Evolutionary conservation across 768 basidiomycete genomes (phyloP).

Genomic region (Dictyophora rubrovolvata): DNA sequence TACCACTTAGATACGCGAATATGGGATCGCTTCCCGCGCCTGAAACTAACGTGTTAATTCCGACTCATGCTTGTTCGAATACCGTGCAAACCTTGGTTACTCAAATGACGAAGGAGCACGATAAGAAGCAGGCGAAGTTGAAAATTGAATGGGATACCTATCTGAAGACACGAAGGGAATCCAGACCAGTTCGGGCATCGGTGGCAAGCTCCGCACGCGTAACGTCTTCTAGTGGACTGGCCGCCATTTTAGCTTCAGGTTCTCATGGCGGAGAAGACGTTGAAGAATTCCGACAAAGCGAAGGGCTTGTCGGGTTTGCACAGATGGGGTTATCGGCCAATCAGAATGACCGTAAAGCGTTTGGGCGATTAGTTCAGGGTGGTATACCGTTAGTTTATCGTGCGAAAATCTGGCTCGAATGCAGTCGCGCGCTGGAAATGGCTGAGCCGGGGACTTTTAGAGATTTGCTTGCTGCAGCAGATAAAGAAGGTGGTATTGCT

Average conservation of each 20-base stretch:
- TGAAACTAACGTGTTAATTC: slow-evolving; percentile 39
- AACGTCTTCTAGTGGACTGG: slow-evolving; percentile 32
- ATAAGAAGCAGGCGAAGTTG: slow-evolving; percentile 57
- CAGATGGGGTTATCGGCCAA: slow-evolving; percentile 71
- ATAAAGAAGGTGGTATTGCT: slow-evolving; percentile 35
- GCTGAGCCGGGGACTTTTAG: slow-evolving; percentile 83
- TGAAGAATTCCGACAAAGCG: slow-evolving; percentile 71
- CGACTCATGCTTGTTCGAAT: slow-evolving; percentile 64
- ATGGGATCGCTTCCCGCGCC: slow-evolving; percentile 38
- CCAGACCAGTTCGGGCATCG: slow-evolving; percentile 28
- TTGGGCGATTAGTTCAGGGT: slow-evolving; percentile 66
- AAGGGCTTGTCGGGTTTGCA: slow-evolving; percentile 83
- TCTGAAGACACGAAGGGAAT: slow-evolving; percentile 48
- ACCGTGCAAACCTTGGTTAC: slow-evolving; percentile 66
- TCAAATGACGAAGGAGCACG: slow-evolving; percentile 74
- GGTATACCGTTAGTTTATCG: slow-evolving; percentile 86
- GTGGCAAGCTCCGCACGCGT: slow-evolving; percentile 11
- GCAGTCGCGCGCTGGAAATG: slow-evolving; percentile 86
- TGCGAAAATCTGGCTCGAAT: slow-evolving; percentile 88
- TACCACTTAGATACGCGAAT: slow-evolving; percentile 9
- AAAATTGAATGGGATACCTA: slow-evolving; percentile 85
- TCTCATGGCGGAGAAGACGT: slow-evolving; percentile 41
- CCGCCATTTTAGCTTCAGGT: slow-evolving; percentile 59
- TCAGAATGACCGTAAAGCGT: slow-evolving; percentile 65
- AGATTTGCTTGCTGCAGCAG: slow-evolving; percentile 58